phyloP scores from a whole-genome alignment of 2,329 filamentous ascomycete species.

The Neofusicoccum sp. region DNA sequence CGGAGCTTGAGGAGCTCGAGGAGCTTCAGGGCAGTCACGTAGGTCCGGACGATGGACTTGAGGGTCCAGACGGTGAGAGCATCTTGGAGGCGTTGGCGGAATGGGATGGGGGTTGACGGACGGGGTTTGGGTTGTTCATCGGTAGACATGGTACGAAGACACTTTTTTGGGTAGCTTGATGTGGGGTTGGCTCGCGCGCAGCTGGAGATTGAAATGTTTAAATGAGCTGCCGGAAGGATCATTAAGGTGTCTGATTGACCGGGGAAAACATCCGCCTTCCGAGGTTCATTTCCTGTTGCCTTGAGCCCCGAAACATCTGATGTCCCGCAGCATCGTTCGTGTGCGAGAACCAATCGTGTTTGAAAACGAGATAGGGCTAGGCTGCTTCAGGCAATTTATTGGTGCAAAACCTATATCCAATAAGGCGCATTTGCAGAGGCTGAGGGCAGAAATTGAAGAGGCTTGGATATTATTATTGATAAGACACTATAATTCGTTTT shows the following conservation, averaged over 20 bases:
- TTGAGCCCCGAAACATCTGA: no score
- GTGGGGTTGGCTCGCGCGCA: background rate
- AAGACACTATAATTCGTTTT: background rate
- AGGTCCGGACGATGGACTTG: background rate
- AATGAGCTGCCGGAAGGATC: background rate
- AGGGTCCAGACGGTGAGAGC: conserved; percentile 1
- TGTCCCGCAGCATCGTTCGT: no score
- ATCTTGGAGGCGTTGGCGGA: background rate
- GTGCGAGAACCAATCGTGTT: background rate
- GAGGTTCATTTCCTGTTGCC: background rate
- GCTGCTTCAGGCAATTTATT: background rate
- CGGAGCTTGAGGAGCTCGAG: conserved; percentile 2
- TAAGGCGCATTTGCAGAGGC: background rate
- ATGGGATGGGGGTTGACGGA: background rate
- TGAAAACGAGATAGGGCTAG: background rate
- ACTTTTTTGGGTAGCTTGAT: background rate
- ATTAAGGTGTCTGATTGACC: background rate
- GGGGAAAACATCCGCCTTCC: background rate
- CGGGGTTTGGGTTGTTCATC: background rate
- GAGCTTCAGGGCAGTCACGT: background rate
- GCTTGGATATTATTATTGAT: background rate
- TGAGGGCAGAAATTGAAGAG: background rate
- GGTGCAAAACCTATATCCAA: background rate
- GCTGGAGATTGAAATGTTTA: background rate
- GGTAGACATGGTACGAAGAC: background rate